phyloP scores from a whole-genome alignment of 1,284 basidiomycete species.

The Anthracocystis panici-leucophaei region DNA sequence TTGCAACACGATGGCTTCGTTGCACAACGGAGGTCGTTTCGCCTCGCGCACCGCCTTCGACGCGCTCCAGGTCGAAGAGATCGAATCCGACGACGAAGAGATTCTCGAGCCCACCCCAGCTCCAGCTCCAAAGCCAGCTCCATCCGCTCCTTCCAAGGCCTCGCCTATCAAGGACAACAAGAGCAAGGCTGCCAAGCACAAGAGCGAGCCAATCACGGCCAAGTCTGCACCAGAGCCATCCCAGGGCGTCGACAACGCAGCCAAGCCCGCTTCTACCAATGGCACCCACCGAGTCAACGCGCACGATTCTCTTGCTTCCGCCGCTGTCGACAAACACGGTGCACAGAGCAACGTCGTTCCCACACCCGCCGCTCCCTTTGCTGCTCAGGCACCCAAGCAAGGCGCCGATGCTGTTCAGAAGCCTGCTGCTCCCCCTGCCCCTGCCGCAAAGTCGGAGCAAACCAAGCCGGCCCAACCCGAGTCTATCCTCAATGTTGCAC shows the following conservation, averaged over 20 bases:
- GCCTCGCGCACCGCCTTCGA: slow-evolving; percentile 56
- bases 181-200: slow-evolving; percentile 28
- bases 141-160: slow-evolving; percentile 10
- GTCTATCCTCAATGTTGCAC: slow-evolving; percentile 21
- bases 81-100: slow-evolving; percentile 51
- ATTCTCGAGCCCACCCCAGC: slow-evolving; percentile 18
- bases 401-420: slow-evolving; percentile 9
- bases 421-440: slow-evolving; percentile 9
- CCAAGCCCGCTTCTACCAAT: not conserved
- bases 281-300: slow-evolving; percentile 7
- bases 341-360: slow-evolving; percentile 30
- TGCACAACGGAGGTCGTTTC: slow-evolving; percentile 42
- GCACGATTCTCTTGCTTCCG: slow-evolving; percentile 17
- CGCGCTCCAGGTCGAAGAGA: slow-evolving; percentile 50
- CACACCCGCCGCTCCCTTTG: slow-evolving; percentile 38
- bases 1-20: slow-evolving; percentile 25
- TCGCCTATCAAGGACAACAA: slow-evolving; percentile 24
- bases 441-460: slow-evolving; percentile 11
- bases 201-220: slow-evolving; percentile 6
- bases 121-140: slow-evolving; percentile 10
- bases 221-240: slow-evolving; percentile 3
- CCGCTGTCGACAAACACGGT: slow-evolving; percentile 21
- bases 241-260: slow-evolving; percentile 7
- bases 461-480: slow-evolving; percentile 13
- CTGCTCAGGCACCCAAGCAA: slow-evolving; percentile 31